Conservation (phyloP, 345 rosid genomes). For the Ceriops decandra region DNA sequence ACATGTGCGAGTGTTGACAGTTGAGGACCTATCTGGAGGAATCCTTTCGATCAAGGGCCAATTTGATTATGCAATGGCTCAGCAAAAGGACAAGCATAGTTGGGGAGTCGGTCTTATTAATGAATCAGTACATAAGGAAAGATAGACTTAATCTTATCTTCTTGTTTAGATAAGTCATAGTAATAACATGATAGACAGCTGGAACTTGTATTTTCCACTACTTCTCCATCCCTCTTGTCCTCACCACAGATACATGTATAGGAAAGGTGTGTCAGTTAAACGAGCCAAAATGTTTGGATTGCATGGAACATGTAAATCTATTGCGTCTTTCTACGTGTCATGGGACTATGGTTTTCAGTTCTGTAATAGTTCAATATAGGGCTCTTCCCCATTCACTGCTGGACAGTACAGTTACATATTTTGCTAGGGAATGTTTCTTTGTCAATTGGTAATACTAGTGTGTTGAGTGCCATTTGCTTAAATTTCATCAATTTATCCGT, state of each 20-base stretch:
- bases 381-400: too few relatives aligned
- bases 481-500: too few relatives aligned
- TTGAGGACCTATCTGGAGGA: slow-evolving; percentile 15
- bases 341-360: neutral
- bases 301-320: slow-evolving; percentile 1
- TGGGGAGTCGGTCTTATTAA: slow-evolving; percentile 12
- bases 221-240: neutral
- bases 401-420: too few relatives aligned
- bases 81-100: slow-evolving; percentile 6
- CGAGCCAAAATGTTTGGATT: neutral
- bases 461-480: too few relatives aligned
- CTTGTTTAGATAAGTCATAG: slow-evolving; percentile 8
- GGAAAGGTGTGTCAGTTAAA: neutral
- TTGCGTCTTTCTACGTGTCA: neutral
- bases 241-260: neutral
- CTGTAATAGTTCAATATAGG: too few relatives aligned
- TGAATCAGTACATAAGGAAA: slow-evolving; percentile 9
- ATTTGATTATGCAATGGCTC: slow-evolving; percentile 1
- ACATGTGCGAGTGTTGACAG: neutral
- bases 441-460: too few relatives aligned
- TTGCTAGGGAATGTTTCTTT: too few relatives aligned
- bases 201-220: neutral
- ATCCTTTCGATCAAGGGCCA: slow-evolving; percentile 10
- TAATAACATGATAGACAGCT: neutral
- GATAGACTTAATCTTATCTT: neutral